Percentiles rank a stretch among this genome's conserved stretches.
These are phyloP conservation scores for Saturnispora kantuleensis DNA, from an alignment of 805 yeast genomes.

Conservation along the genomic window DNA sequence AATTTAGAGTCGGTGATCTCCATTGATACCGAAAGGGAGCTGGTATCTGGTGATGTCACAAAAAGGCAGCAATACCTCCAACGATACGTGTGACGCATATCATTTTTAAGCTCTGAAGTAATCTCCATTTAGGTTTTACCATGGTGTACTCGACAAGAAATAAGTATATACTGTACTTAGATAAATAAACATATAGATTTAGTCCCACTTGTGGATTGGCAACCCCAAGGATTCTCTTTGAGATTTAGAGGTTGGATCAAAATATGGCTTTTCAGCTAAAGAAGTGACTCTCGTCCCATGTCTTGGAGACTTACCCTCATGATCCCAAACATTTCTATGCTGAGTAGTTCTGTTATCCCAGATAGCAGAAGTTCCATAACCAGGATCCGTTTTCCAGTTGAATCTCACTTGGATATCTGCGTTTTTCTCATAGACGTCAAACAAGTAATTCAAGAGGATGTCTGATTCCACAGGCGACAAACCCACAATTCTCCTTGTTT, in stretches of 20 bases:
- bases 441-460: constrained; percentile 37
- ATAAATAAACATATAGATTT: neutral
- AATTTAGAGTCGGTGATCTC: too few relatives aligned
- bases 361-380: constrained; percentile 36
- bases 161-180: too few relatives aligned
- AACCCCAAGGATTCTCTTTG: constrained; percentile 4
- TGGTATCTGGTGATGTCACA: too few relatives aligned
- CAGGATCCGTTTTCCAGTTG: constrained; percentile 32
- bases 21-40: too few relatives aligned
- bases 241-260: constrained; percentile 30
- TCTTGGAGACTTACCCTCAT: constrained; percentile 32
- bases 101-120: too few relatives aligned
- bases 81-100: too few relatives aligned
- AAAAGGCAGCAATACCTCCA: too few relatives aligned
- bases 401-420: constrained; percentile 48
- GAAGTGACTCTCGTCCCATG: constrained; percentile 47
- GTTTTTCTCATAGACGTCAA: constrained; percentile 36
- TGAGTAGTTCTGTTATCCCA: constrained; percentile 42
- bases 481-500: constrained; percentile 43
- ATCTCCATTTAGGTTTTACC: too few relatives aligned
- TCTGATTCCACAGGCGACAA: constrained; percentile 41
- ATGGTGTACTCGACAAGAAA: neutral
- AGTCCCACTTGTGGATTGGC: constrained; percentile 4
- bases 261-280: constrained; percentile 44
- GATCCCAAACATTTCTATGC: constrained; percentile 36